Conservation (phyloP, 345 rosid species). For the Microthlaspi erraticum region DNA sequence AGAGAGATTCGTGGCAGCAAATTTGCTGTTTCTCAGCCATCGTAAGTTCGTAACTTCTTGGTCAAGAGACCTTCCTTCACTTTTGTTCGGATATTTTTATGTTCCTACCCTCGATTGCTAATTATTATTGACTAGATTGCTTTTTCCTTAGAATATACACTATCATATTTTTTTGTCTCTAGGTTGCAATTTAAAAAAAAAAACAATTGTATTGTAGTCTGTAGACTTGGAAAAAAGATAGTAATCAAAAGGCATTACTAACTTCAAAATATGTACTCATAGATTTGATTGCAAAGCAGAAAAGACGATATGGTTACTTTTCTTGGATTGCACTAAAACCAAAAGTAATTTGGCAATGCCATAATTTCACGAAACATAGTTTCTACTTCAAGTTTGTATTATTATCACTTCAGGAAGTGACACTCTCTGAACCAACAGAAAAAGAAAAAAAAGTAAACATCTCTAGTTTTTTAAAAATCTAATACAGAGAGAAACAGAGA, state of each 20-base stretch:
- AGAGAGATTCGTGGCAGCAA: too few species aligned
- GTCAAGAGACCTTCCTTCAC: too few species aligned
- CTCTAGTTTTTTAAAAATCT: constrained; percentile 2
- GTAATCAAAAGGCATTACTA: constrained; percentile 14
- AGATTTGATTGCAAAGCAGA: constrained; percentile 3
- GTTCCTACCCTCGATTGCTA: too few species aligned
- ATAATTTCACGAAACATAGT: constrained; percentile 35
- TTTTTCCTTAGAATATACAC: too few species aligned
- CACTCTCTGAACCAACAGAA: constrained; percentile 19
- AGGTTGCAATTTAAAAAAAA: too few species aligned
- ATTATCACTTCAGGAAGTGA: constrained; percentile 37
- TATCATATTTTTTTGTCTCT: too few species aligned
- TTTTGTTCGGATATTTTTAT: too few species aligned
- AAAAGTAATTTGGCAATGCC: constrained; percentile 28
- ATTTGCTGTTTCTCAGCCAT: too few species aligned
- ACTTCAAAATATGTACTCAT: constrained; percentile 20
- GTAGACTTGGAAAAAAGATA: constrained; percentile 4
- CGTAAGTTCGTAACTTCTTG: too few species aligned
- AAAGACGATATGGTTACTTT: background rate
- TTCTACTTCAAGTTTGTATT: constrained; percentile 43
- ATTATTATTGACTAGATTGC: too few species aligned
- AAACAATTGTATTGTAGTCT: too few species aligned
- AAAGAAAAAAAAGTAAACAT: background rate
- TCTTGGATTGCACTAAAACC: constrained; percentile 32
- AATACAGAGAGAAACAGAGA: background rate